Base-by-base conservation (phyloP, 2,329 filamentous ascomycete species). In the Aspergillus sp. region DNA sequence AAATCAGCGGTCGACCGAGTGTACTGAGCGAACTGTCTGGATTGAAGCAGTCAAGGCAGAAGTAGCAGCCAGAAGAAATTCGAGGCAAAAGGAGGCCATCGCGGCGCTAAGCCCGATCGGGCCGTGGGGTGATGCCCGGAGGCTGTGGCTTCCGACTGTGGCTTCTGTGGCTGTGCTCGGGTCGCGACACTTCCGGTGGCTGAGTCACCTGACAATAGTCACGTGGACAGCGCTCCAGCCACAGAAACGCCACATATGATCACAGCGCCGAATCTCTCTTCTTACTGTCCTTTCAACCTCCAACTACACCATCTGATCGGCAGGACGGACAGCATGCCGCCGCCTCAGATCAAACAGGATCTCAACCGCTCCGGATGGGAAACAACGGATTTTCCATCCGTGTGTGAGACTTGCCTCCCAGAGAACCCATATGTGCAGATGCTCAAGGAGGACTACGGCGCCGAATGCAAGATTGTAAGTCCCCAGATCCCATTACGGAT, bases 381-480 rank as follows among this genome's bases (percentile, higher is more conserved):
- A 64, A 82, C 86, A 4, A 67, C 64, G 13, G 66, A 69, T 41
- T 69, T 68, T 26, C 66, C 66, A 2, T 68, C 66, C 2, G 64
- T 67, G 11, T 69, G 76, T 68, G 91, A 98, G 63, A 86, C 80
- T 54, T 98, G 91, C 58, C 74, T 98, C 2, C 88, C 89, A 11
- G 88, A 94, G 41, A 96, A 96, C 51, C 89, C 89, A 2, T 98
- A 93, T 53, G 91, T 98, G 26, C 91, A 96, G 63, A 96, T 98
- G 88, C 72, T 98, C 39, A 98, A 98, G 64, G 86, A 96, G 56
- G 89, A 98, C 60, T 80, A 93, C 52, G 91, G 86, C 49, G 84
- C 82, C 36, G 82, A 88, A 64, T 86, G 82, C 71, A 83, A 83
- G 67, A 68, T 83, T 45, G 55, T 59, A 50, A 39, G 54, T 50